phyloP scores from a whole-genome alignment of 2,329 filamentous ascomycete genomes.

The Elsinoe australis region DNA sequence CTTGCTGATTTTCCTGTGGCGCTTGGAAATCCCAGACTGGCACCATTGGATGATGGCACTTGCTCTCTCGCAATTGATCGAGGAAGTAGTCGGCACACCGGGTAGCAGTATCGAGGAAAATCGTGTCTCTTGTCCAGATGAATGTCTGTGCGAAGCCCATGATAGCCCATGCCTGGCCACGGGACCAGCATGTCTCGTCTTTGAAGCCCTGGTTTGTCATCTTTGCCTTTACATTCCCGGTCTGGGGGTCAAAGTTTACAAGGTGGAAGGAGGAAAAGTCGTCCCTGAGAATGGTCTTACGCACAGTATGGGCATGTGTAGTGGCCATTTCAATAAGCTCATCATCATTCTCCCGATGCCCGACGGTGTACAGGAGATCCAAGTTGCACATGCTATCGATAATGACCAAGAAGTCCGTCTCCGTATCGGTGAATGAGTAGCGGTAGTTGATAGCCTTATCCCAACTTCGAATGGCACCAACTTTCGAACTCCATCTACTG shows the following conservation, averaged over 20 bases:
- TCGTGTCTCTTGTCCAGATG: constrained; percentile 39
- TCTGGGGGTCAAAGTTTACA: constrained; percentile 40
- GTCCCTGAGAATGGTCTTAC: constrained; percentile 30
- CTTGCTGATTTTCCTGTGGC: constrained; percentile 31
- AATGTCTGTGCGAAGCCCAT: constrained; percentile 43
- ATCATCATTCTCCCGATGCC: constrained; percentile 20
- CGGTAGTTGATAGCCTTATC: constrained; percentile 36
- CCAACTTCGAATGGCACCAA: constrained; percentile 45
- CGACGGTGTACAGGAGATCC: not conserved
- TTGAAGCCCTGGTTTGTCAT: constrained; percentile 43
- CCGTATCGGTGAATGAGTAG: constrained; percentile 32
- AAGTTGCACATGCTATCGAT: constrained; percentile 34
- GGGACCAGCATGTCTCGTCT: constrained; percentile 41
- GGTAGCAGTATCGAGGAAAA: constrained; percentile 40
- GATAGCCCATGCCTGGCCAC: constrained; percentile 46
- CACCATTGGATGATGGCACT: constrained; percentile 25
- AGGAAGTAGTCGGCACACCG: constrained; percentile 43
- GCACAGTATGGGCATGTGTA: constrained; percentile 33
- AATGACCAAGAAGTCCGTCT: constrained; percentile 36
- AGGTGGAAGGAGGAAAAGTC: constrained; percentile 38
- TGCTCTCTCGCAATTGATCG: constrained; percentile 32
- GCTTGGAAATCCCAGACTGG: constrained; percentile 49
- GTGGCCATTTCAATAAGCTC: constrained; percentile 33
- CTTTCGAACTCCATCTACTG: constrained; percentile 36
- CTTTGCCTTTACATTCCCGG: constrained; percentile 39